Evolutionary conservation across 306 rosid species (phyloP).

Genomic region (Cercis canadensis): DNA sequence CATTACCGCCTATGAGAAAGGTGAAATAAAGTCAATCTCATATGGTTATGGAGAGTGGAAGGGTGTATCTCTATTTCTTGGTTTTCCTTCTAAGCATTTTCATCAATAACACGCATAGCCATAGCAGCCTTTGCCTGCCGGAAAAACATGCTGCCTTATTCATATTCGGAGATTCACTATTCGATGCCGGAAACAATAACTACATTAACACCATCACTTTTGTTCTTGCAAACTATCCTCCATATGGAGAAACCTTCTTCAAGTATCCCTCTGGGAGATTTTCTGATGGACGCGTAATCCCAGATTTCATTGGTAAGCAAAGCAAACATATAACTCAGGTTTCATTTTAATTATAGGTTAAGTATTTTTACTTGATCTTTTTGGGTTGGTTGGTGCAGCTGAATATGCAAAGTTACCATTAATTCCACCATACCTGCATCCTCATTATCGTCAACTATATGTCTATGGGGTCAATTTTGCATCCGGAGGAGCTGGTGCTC

Average conservation of each 20-base stretch:
- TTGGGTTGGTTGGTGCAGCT: constrained; percentile 47
- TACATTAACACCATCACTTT: constrained; percentile 24
- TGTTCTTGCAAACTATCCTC: constrained; percentile 24
- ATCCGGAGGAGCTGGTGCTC: constrained; percentile 74
- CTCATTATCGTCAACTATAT: constrained; percentile 36
- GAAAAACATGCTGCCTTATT: constrained; percentile 26
- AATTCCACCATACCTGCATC: constrained; percentile 56
- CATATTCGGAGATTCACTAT: constrained; percentile 48
- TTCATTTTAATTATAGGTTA: too few relatives aligned
- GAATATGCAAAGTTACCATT: constrained; percentile 60
- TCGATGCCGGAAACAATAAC: constrained; percentile 48
- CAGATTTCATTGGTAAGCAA: constrained; percentile 45
- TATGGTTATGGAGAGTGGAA: too few relatives aligned
- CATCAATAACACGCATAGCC: too few relatives aligned
- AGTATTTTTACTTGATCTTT: too few relatives aligned
- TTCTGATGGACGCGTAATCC: constrained; percentile 38
- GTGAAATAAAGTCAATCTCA: too few relatives aligned
- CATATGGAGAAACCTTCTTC: constrained; percentile 49
- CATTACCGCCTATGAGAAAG: too few relatives aligned
- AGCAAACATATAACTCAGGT: too few relatives aligned
- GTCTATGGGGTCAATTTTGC: constrained; percentile 67
- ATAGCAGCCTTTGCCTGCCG: not conserved
- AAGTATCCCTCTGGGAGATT: constrained; percentile 38
- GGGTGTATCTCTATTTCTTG: too few relatives aligned
- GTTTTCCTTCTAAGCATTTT: too few relatives aligned